Evolutionary conservation across 768 basidiomycete genomes (phyloP).

Genomic region (Leucocoprinus leucothites): DNA sequence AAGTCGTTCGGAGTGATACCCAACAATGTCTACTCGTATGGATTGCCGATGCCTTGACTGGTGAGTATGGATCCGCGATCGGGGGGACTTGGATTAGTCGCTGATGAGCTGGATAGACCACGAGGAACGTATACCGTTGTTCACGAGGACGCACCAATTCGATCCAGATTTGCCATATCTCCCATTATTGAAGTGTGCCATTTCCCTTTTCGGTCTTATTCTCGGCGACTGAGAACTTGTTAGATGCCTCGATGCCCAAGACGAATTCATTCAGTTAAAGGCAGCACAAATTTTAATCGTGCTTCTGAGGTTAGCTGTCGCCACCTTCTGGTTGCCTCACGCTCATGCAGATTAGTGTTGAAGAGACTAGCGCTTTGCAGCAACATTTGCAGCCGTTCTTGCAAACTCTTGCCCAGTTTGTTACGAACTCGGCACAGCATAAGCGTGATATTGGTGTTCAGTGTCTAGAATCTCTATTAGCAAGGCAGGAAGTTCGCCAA

Average conservation of each 20-base stretch:
- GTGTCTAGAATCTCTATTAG: slow-evolving; percentile 80
- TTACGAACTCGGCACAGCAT: slow-evolving; percentile 57
- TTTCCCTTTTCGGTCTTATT: background rate
- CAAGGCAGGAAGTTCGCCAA: slow-evolving; percentile 75
- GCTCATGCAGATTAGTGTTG: slow-evolving; percentile 36
- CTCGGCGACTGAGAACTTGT: slow-evolving; percentile 1
- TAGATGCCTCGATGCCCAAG: slow-evolving; percentile 80
- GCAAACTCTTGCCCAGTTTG: slow-evolving; percentile 52
- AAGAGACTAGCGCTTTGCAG: slow-evolving; percentile 42
- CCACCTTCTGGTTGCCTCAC: slow-evolving; percentile 6
- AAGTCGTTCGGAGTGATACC: slow-evolving; percentile 78
- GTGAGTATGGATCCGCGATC: slow-evolving; percentile 34
- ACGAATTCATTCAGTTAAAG: slow-evolving; percentile 95
- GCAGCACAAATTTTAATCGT: slow-evolving; percentile 84
- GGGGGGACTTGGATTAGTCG: background rate
- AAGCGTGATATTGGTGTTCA: slow-evolving; percentile 90
- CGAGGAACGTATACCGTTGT: slow-evolving; percentile 81
- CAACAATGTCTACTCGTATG: slow-evolving; percentile 85
- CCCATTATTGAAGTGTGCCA: slow-evolving; percentile 67
- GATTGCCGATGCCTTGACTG: slow-evolving; percentile 84
- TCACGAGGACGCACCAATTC: slow-evolving; percentile 54
- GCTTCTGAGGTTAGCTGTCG: slow-evolving; percentile 61
- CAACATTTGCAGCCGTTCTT: slow-evolving; percentile 62
- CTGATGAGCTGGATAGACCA: slow-evolving; percentile 51
- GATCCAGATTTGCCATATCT: slow-evolving; percentile 80